phyloP scores from a whole-genome alignment of 148 eudicot species.

The Fagopyrum homotropicum region DNA sequence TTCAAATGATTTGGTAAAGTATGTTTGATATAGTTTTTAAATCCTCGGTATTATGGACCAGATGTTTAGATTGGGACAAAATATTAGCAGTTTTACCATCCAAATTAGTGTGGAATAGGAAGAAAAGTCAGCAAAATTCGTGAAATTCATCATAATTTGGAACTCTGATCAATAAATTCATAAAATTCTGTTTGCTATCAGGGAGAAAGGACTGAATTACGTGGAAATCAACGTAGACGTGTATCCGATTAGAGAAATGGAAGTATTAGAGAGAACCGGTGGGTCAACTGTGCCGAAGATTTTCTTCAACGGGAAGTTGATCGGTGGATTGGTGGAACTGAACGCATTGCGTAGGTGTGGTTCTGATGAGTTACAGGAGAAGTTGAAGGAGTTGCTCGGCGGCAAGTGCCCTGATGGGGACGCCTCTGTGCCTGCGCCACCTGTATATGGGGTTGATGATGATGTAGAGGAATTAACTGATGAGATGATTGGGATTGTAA shows the following conservation, averaged over 20 bases:
- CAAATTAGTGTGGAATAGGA: no score
- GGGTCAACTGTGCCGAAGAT: constrained; percentile 63
- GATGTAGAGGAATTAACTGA: constrained; percentile 45
- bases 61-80: no score
- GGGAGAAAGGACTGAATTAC: constrained; percentile 50
- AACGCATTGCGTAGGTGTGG: constrained; percentile 75
- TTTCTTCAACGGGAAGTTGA: constrained; percentile 70
- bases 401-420: constrained; percentile 58
- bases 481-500: constrained; percentile 53
- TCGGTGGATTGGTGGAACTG: constrained; percentile 80
- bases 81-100: no score
- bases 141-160: not conserved
- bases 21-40: no score
- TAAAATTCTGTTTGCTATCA: constrained; percentile 9
- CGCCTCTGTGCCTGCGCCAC: constrained; percentile 45
- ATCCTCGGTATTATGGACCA: no score
- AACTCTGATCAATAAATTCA: no score
- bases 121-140: not conserved
- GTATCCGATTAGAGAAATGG: constrained; percentile 55
- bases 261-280: constrained; percentile 61
- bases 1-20: no score
- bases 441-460: constrained; percentile 88
- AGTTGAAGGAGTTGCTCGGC: constrained; percentile 53
- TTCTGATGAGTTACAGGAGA: constrained; percentile 30
- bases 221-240: constrained; percentile 89